Conservation (phyloP, 2,329 filamentous ascomycete species). For the Botrytis sinoallii region DNA sequence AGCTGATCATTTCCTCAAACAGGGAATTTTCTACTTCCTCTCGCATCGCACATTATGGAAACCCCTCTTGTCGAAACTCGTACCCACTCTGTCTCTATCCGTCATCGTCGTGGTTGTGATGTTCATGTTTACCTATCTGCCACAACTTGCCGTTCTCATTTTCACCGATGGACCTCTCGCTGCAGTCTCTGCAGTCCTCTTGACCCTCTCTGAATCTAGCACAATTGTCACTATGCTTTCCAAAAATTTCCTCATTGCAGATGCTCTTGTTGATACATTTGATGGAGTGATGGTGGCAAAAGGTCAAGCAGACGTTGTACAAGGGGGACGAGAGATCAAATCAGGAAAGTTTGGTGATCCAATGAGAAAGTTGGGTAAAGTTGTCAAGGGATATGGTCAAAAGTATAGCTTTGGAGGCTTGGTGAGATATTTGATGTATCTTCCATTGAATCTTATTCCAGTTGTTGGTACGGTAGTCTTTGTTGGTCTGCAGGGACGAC, state of each 20-base stretch:
- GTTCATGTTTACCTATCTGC: slow-evolving; percentile 84
- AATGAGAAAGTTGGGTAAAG: slow-evolving; percentile 53
- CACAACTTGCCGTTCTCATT: slow-evolving; percentile 77
- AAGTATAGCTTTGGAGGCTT: slow-evolving; percentile 60
- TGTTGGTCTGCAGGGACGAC: slow-evolving; percentile 67
- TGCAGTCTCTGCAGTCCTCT: slow-evolving; percentile 66
- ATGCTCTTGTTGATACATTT: slow-evolving; percentile 84
- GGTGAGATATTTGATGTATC: slow-evolving; percentile 65
- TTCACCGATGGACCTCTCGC: slow-evolving; percentile 83
- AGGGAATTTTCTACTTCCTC: slow-evolving; percentile 60
- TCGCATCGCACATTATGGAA: slow-evolving; percentile 56
- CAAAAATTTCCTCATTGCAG: slow-evolving; percentile 73
- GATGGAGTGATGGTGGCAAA: slow-evolving; percentile 64
- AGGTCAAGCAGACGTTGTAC: slow-evolving; percentile 59
- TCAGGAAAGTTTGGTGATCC: slow-evolving; percentile 50
- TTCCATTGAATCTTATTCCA: slow-evolving; percentile 91
- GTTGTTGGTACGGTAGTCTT: slow-evolving; percentile 82
- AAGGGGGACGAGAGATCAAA: slow-evolving; percentile 71
- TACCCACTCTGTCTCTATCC: slow-evolving; percentile 66
- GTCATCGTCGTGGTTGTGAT: slow-evolving; percentile 70
- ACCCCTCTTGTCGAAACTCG: slow-evolving; percentile 53
- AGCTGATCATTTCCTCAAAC: slow-evolving; percentile 20
- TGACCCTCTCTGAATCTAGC: slow-evolving; percentile 63
- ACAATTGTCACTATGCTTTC: slow-evolving; percentile 56
- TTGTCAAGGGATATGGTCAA: slow-evolving; percentile 56